Evolutionary conservation across 1,139 yeast genomes (phyloP).

Genomic region (Saccharomyces hybrid): DNA sequence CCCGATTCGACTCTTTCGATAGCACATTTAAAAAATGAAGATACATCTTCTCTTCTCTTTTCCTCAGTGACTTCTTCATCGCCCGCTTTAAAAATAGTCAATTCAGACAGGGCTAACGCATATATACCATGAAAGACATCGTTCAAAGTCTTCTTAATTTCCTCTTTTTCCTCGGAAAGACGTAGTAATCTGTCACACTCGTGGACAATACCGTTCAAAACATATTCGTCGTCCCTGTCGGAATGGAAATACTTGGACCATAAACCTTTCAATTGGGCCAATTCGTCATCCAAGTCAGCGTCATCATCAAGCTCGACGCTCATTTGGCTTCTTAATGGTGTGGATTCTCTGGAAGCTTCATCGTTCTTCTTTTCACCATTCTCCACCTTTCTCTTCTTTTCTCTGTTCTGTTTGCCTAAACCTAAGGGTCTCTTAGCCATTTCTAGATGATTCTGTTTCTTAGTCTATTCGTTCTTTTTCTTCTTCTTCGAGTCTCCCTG

Average conservation of each 20-base stretch:
- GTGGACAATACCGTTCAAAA: conserved; percentile 79
- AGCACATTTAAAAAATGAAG: conserved; percentile 60
- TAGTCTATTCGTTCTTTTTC: not conserved
- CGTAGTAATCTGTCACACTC: conserved; percentile 82
- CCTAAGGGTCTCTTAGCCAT: conserved; percentile 83
- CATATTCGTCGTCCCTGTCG: conserved; percentile 51
- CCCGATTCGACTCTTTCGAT: conserved; percentile 64
- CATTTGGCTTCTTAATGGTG: conserved; percentile 30
- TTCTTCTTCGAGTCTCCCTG: not conserved
- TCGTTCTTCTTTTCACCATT: conserved; percentile 4
- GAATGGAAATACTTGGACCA: conserved; percentile 54
- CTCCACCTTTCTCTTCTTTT: conserved; percentile 33
- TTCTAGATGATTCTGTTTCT: conserved; percentile 2
- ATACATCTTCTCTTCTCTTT: conserved; percentile 35
- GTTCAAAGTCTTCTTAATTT: conserved; percentile 34
- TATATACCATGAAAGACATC: conserved; percentile 66
- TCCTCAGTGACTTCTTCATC: conserved; percentile 27
- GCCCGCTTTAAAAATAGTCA: conserved; percentile 48
- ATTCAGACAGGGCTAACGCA: conserved; percentile 61
- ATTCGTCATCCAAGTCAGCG: conserved; percentile 68
- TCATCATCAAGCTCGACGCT: conserved; percentile 64
- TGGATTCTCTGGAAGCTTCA: conserved; percentile 11
- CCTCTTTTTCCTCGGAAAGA: conserved; percentile 32
- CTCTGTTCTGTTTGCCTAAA: conserved; percentile 50
- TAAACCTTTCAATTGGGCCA: conserved; percentile 63